Evolutionary conservation across 306 rosid species (phyloP).

Genomic region (Medicago lupulina): DNA sequence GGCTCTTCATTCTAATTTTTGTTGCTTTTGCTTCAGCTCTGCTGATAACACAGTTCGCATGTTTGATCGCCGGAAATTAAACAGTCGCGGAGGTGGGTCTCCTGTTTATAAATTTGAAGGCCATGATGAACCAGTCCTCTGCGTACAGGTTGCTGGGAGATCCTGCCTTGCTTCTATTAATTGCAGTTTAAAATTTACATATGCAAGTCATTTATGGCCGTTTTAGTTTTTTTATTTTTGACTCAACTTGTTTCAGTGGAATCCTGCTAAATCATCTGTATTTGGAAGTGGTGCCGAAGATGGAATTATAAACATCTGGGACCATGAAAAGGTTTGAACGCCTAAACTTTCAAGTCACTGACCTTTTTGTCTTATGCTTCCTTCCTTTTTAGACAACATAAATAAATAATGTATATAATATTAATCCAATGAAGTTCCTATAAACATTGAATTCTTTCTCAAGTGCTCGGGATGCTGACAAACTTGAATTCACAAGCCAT

Average conservation of each 20-base stretch:
- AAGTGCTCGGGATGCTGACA: too few relatives aligned
- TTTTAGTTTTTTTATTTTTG: slow-evolving; percentile 23
- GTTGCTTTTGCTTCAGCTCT: slow-evolving; percentile 63
- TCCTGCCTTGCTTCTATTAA: slow-evolving; percentile 20
- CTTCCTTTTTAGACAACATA: slow-evolving; percentile 14
- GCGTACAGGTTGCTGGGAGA: slow-evolving; percentile 74
- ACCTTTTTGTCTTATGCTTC: slow-evolving; percentile 1
- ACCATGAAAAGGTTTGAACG: slow-evolving; percentile 72
- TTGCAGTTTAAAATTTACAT: slow-evolving; percentile 8
- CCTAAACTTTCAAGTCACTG: slow-evolving; percentile 7
- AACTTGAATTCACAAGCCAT: too few relatives aligned
- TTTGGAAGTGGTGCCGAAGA: slow-evolving; percentile 99
- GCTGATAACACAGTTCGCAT: slow-evolving; percentile 89
- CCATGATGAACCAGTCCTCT: slow-evolving; percentile 91
- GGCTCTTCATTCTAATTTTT: slow-evolving; percentile 37
- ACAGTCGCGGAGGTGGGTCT: slow-evolving; percentile 65
- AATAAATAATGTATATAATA: neutral
- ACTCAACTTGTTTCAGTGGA: slow-evolving; percentile 73
- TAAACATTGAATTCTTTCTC: too few relatives aligned
- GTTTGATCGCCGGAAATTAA: slow-evolving; percentile 93
- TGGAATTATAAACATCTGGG: slow-evolving; percentile 91
- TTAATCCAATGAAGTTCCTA: too few relatives aligned
- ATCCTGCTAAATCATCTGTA: slow-evolving; percentile 83
- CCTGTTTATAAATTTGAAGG: slow-evolving; percentile 86
- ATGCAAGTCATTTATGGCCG: neutral